Evolutionary conservation across 345 rosid species (phyloP).

Genomic region (Ricinus communis): DNA sequence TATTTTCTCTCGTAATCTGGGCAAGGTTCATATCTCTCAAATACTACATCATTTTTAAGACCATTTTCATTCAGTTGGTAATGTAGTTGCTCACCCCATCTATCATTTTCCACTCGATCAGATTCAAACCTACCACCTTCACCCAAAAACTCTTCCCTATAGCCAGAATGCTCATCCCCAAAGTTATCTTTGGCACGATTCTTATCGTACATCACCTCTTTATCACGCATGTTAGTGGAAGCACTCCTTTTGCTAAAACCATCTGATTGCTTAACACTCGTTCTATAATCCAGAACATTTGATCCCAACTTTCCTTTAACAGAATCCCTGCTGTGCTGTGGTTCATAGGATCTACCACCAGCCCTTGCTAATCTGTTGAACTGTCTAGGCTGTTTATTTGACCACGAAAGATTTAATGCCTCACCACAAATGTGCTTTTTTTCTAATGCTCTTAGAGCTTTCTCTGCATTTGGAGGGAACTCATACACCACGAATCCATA

Average conservation of each 20-base stretch:
- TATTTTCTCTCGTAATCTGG: slow-evolving; percentile 10
- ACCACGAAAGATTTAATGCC: slow-evolving; percentile 48
- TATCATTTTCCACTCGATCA: slow-evolving; percentile 29
- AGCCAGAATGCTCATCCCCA: slow-evolving; percentile 26
- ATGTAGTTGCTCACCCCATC: slow-evolving; percentile 37
- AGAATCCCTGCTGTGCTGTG: slow-evolving; percentile 16
- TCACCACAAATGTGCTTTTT: slow-evolving; percentile 42
- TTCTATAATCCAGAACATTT: slow-evolving; percentile 20
- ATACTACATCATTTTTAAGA: slow-evolving; percentile 20
- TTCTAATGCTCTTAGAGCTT: slow-evolving; percentile 45
- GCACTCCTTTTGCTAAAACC: slow-evolving; percentile 17
- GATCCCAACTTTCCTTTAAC: slow-evolving; percentile 18
- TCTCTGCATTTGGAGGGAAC: slow-evolving; percentile 45
- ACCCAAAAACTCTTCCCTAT: slow-evolving; percentile 23
- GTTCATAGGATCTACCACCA: slow-evolving; percentile 17
- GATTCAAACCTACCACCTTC: slow-evolving; percentile 26
- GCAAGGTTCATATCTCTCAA: slow-evolving; percentile 33
- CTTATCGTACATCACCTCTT: slow-evolving; percentile 12
- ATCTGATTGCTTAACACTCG: slow-evolving; percentile 15
- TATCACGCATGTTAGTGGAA: slow-evolving; percentile 25
- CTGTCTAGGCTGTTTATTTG: slow-evolving; percentile 51
- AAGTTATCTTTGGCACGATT: slow-evolving; percentile 8
- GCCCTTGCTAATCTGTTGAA: slow-evolving; percentile 23
- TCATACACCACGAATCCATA: slow-evolving; percentile 56
- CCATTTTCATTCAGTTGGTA: slow-evolving; percentile 25